Conservation (phyloP, 2,329 filamentous ascomycete species). For the Colletotrichum truncatum region DNA sequence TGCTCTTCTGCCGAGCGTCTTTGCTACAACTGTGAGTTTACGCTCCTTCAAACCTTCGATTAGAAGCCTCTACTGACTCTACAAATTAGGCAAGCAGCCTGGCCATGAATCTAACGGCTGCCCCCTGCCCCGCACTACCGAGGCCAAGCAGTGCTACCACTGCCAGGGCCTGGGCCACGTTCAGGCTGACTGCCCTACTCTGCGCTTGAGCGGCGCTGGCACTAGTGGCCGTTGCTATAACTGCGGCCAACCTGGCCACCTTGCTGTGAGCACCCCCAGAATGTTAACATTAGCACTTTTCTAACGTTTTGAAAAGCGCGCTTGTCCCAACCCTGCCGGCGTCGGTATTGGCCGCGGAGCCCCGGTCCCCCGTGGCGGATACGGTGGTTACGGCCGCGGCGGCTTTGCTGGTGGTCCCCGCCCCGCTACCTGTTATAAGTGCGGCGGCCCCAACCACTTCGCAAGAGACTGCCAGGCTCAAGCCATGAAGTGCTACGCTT, state of each 20-base stretch:
- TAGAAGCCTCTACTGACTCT: background rate
- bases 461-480: slow-evolving; percentile 98
- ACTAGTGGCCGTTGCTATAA: slow-evolving; percentile 94
- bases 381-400: slow-evolving; percentile 74
- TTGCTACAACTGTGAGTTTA: slow-evolving; percentile 96
- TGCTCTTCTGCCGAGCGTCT: slow-evolving; percentile 98
- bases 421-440: slow-evolving; percentile 78
- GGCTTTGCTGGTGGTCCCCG: slow-evolving; percentile 77
- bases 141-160: slow-evolving; percentile 99
- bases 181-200: slow-evolving; percentile 97
- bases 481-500: slow-evolving; percentile 98
- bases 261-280: slow-evolving; percentile 72
- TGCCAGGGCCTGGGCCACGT: slow-evolving; percentile 98
- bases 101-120: slow-evolving; percentile 98
- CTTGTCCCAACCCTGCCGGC: slow-evolving; percentile 81
- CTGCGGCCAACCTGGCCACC: slow-evolving; percentile 91
- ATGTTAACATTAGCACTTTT: slow-evolving; percentile 1
- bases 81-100: slow-evolving; percentile 78
- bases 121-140: slow-evolving; percentile 94
- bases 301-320: slow-evolving; percentile 62
- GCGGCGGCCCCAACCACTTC: slow-evolving; percentile 93
- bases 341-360: slow-evolving; percentile 71
- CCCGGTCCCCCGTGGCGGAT: slow-evolving; percentile 77
- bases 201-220: slow-evolving; percentile 86
- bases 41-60: background rate